Base-by-base conservation (phyloP, 192 early-diverging fungal genomes). In the Powellomyces hirtus region DNA sequence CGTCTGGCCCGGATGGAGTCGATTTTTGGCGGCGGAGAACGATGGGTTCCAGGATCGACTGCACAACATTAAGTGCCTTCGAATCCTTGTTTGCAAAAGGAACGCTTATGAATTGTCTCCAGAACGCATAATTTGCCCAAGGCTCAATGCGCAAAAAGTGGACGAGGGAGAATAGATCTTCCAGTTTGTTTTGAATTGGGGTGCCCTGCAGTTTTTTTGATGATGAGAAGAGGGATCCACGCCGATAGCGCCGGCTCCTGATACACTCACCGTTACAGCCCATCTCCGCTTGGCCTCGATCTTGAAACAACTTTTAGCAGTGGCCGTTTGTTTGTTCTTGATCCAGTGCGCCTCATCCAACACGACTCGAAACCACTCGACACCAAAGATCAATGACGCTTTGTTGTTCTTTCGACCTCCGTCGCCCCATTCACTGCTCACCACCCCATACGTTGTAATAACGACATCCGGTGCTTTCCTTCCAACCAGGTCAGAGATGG, bases 311-410 rank as follows among this genome's bases (percentile, higher is more conserved):
- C 89, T 89, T 40, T 86, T 84, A 8, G 91, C 82, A 6, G 84
- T 86, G 49, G 84, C 77, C 29, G 89, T 93, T 34, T 71, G 59
- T 13, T 84, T 70, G 61, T 90, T 89, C 62, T 91, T 92, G 52
- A 96, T 95, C 14, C 79, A 82, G 75, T 96, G 94, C 1, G 93
- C 93, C 70, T 96, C 94, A 64, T 96, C 94, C 50, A 96, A 68
- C 27, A 96, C 85, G 18, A 94, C 76, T 36, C 94, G 80, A 67
- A 87, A 86, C 85, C 92, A 97, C 22, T 89, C 80, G 6, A 92
- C 77, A 5, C 76, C 76, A 30, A 81, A 86, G 5, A 69, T 24
- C n/a, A 91, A 49, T n/a, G 68, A 42, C 4, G 71, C 52, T 11
- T 59, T 38, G 5, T 60, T 68, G 36, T 24, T 20, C 13, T 35